phyloP scores from a whole-genome alignment of 177 flowering plant species.

The Vitis hybrid region DNA sequence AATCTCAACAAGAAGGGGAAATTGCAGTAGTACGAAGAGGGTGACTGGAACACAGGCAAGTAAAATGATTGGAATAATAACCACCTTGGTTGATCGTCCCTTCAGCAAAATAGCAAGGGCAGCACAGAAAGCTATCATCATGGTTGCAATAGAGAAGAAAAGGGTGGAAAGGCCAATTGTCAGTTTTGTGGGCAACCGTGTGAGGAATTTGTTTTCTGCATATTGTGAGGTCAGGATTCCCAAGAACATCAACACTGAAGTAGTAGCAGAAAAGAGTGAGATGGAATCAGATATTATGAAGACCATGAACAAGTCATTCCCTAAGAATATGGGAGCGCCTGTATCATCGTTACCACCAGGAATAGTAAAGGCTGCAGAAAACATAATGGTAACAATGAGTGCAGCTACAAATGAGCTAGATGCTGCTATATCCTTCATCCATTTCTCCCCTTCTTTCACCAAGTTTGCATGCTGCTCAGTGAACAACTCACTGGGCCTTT shows the following conservation, averaged over 20 bases:
- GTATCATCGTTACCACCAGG: constrained; percentile 10
- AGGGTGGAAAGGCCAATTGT: constrained; percentile 13
- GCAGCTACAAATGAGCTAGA: constrained; percentile 14
- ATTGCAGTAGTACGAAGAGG: constrained; percentile 5
- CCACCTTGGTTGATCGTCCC: neutral
- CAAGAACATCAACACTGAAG: constrained; percentile 14
- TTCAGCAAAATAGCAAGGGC: constrained; percentile 1
- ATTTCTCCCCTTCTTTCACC: constrained; percentile 16
- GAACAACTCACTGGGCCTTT: constrained; percentile 5
- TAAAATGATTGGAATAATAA: neutral
- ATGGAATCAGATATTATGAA: constrained; percentile 5
- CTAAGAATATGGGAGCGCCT: constrained; percentile 2
- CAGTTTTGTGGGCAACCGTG: constrained; percentile 11
- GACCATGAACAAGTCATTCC: neutral
- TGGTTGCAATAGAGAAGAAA: constrained; percentile 15
- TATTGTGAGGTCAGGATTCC: constrained; percentile 21
- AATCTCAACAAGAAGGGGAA: constrained; percentile 16
- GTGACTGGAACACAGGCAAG: constrained; percentile 5
- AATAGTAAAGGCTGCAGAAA: constrained; percentile 10
- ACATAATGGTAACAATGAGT: constrained; percentile 13
- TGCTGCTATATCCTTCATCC: constrained; percentile 20
- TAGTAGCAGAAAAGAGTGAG: neutral
- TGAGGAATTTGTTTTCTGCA: constrained; percentile 17
- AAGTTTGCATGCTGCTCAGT: constrained; percentile 10
- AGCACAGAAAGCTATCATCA: constrained; percentile 13